Conservation (phyloP, 139 green algal genomes). For the Chlorella sp. region DNA sequence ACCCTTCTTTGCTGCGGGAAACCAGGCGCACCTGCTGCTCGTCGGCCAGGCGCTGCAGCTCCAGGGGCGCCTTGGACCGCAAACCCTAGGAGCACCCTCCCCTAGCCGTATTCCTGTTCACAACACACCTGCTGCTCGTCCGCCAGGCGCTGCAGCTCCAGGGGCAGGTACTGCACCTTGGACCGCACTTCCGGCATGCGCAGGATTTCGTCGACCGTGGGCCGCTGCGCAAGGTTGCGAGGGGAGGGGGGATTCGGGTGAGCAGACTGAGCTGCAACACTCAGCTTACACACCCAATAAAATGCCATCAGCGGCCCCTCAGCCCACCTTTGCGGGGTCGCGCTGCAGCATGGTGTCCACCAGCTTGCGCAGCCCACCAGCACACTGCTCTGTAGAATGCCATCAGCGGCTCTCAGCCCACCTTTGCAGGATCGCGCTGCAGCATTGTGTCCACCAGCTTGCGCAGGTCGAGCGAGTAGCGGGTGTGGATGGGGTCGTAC, state of each 20-base stretch:
- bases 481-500: background rate
- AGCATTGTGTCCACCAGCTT: background rate
- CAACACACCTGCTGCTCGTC: too few species aligned
- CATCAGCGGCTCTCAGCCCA: background rate
- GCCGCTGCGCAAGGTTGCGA: background rate
- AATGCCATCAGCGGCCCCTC: too few species aligned
- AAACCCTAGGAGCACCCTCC: too few species aligned
- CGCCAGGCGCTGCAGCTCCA: background rate
- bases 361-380: background rate
- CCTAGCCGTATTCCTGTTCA: too few species aligned
- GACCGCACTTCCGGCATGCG: background rate
- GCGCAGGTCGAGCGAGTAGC: background rate
- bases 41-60: background rate
- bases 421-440: constrained; percentile 3
- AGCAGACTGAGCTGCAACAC: background rate
- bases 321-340: background rate
- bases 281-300: background rate
- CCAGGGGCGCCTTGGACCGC: too few species aligned
- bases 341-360: background rate
- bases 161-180: background rate
- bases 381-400: too few species aligned
- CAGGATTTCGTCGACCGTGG: constrained; percentile 17
- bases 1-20: too few species aligned
- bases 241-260: background rate
- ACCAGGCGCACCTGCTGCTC: too few species aligned